Percentiles rank a stretch among this genome's conserved stretches.
phyloP scores from a whole-genome alignment of 352 stramenopile genomes.

The Phytophthora multivora region DNA sequence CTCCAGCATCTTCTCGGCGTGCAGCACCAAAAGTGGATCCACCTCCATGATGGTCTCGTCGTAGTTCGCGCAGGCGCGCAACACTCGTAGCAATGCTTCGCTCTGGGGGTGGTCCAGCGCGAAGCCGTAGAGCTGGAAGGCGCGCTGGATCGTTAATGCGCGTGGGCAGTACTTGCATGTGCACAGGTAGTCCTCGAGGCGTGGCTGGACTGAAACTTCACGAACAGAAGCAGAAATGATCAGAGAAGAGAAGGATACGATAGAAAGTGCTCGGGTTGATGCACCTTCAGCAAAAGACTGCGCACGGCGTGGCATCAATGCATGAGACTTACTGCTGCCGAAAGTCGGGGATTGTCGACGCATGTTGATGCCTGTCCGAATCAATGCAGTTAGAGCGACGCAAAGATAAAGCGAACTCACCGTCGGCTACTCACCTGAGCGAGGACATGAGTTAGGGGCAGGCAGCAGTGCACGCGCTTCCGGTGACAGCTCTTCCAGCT shows the following conservation, averaged over 20 bases:
- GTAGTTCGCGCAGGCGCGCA: constrained; percentile 71
- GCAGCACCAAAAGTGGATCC: constrained; percentile 44
- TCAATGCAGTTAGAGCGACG: constrained; percentile 3
- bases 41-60: constrained; percentile 63
- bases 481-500: constrained; percentile 10
- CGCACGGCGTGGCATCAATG: constrained; percentile 14
- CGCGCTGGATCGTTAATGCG: constrained; percentile 48
- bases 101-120: constrained; percentile 38
- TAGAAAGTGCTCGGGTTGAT: neutral
- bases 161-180: constrained; percentile 66
- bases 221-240: neutral
- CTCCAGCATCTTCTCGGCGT: constrained; percentile 58
- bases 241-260: neutral
- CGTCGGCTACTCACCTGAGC: constrained; percentile 20
- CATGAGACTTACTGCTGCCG: constrained; percentile 22
- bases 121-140: constrained; percentile 49
- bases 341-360: constrained; percentile 35
- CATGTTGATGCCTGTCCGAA: constrained; percentile 28
- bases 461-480: constrained; percentile 31
- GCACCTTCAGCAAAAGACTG: constrained; percentile 34
- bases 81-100: constrained; percentile 48
- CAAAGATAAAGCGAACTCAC: neutral
- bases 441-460: constrained; percentile 38
- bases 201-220: constrained; percentile 10
- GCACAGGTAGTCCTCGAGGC: constrained; percentile 66